These are phyloP conservation scores for Tephrocybe rancida DNA, from an alignment of 768 basidiomycete genomes.

Conservation along the genomic window DNA sequence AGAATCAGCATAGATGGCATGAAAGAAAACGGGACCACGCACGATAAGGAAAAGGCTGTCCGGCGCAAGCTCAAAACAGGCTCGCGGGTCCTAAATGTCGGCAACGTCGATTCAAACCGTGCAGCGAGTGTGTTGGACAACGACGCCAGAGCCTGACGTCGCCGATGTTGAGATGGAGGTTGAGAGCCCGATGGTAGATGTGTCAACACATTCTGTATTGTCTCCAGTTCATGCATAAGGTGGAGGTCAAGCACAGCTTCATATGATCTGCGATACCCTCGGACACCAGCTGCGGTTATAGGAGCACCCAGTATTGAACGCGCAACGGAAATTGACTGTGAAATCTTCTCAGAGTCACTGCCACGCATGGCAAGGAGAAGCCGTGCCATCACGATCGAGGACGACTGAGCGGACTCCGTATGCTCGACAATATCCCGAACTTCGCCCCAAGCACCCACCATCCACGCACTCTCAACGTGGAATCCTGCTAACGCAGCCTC, in stretches of 20 bases:
- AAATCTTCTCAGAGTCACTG: constrained; percentile 46
- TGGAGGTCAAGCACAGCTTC: constrained; percentile 87
- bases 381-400: constrained; percentile 74
- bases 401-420: constrained; percentile 48
- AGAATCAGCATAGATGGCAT: constrained; percentile 5
- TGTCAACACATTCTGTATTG: constrained; percentile 52
- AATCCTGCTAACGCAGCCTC: constrained; percentile 74
- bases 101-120: constrained; percentile 77
- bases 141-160: constrained; percentile 38
- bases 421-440: constrained; percentile 63
- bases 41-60: constrained; percentile 80
- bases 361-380: constrained; percentile 80
- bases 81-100: constrained; percentile 88
- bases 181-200: constrained; percentile 41
- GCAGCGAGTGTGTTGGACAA: constrained; percentile 55
- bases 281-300: constrained; percentile 78
- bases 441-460: constrained; percentile 91
- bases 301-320: constrained; percentile 75
- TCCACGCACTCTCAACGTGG: constrained; percentile 94
- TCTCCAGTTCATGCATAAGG: constrained; percentile 81
- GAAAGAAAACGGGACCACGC: constrained; percentile 22
- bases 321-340: constrained; percentile 59
- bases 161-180: constrained; percentile 30
- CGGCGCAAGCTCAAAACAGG: constrained; percentile 88
- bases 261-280: constrained; percentile 86